Evolutionary conservation across 345 rosid species (phyloP).

Genomic region (Salix purpurea): DNA sequence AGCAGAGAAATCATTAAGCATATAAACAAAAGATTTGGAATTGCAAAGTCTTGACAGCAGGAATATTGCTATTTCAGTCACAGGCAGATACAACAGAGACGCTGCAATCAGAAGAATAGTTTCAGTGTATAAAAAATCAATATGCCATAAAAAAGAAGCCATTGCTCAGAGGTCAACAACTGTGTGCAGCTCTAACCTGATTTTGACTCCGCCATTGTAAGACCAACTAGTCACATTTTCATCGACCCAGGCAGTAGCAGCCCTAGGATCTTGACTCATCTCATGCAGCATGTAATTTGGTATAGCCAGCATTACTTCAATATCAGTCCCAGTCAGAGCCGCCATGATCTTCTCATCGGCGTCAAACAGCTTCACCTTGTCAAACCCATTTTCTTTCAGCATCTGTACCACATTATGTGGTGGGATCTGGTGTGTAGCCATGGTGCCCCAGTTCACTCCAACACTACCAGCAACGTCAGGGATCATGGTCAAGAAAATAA

Average conservation of each 20-base stretch:
- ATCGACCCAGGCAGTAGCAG: conserved; percentile 24
- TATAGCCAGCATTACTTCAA: conserved; percentile 45
- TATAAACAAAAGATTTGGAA: not conserved
- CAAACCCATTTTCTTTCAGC: conserved; percentile 38
- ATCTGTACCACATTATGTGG: conserved; percentile 34
- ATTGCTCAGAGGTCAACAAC: not conserved
- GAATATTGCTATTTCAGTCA: not conserved
- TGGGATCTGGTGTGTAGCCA: conserved; percentile 35
- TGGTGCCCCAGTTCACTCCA: conserved; percentile 43
- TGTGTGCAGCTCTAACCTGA: conserved; percentile 16
- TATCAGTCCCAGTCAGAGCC: conserved; percentile 36
- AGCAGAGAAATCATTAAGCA: not conserved
- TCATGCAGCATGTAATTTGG: conserved; percentile 24
- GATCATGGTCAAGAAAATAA: conserved; percentile 4
- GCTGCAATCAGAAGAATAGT: no score
- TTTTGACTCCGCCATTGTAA: conserved; percentile 21
- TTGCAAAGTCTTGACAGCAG: not conserved
- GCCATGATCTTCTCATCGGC: conserved; percentile 28
- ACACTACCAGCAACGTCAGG: conserved; percentile 9
- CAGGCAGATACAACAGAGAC: not conserved
- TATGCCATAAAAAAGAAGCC: not conserved
- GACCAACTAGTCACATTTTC: conserved; percentile 21
- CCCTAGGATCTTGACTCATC: conserved; percentile 8
- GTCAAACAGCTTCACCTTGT: conserved; percentile 41
- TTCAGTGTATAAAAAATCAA: no score